Evolutionary conservation across 1,139 yeast genomes (phyloP), one percentile per base, ranked within the genome.

Genomic region (Pichia sp.): DNA sequence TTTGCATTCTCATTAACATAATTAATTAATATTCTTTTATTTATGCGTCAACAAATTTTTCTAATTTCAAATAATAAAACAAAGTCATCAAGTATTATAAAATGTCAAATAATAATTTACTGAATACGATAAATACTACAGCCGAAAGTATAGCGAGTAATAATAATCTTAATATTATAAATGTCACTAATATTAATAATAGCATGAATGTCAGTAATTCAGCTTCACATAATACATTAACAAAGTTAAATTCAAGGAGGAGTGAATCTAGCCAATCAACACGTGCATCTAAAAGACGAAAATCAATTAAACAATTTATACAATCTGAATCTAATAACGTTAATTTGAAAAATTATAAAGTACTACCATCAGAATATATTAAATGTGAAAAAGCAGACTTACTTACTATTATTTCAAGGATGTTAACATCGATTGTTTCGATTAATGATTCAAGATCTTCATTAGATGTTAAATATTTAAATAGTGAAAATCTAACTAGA

Each of bases 301-400:
- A 41, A 28, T 20, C n/a, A 30, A n/a, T 7, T 23, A 30, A 29
- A 16, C 23, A 16, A 22, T 4, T 6, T n/a, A n/a, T n/a, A 30
- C 20, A 12, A 30, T 34, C 45, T 1, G 39, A 38, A 8, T 22
- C 25, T 30, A 22, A 27, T 24, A 34, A 11, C 23, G 4, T 35
- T 11, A n/a, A n/a, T 24, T 6, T 5, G 24, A 35, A 24, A 27
- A 27, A 16, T 9, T 3, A 4, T 5, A 45, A 58, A 45, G 45
- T 46, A 32, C 69, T 86, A 10, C 87, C 95, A 1, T 49, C 58
- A 11, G 70, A 76, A 47, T 87, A 79, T 62, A 77, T 80, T 55
- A 71, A 77, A 37, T 86, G 96, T 59, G 74, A 86, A 11, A 70
- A 80, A 48, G 77, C 78, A 35, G 92, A 85, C 55, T 66, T 92